A percentile compares a stretch with the other conserved stretches of the same genome.
phyloP scores from a whole-genome alignment of 495 filamentous ascomycete species.

The Neurospora sp. region DNA sequence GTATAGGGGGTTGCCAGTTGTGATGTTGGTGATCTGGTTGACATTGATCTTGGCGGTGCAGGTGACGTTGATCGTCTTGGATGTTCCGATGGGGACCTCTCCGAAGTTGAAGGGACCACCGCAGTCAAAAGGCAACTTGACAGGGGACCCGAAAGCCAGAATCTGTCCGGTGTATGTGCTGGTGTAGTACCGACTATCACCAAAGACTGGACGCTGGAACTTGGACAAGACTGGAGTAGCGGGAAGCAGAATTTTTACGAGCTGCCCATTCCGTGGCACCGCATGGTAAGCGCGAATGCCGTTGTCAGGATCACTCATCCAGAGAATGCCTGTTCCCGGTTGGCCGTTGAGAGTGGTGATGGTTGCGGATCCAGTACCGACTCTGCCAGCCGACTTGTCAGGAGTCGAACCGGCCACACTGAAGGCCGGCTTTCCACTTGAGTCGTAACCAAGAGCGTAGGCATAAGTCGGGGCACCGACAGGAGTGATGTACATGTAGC shows the following conservation, averaged over 20 bases:
- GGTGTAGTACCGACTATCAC: slow-evolving; percentile 29
- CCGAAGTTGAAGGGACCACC: slow-evolving; percentile 32
- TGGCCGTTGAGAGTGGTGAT: slow-evolving; percentile 30
- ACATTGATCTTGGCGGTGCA: slow-evolving; percentile 29
- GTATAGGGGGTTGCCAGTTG: slow-evolving; percentile 19
- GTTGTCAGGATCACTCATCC: slow-evolving; percentile 31
- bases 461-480: slow-evolving; percentile 20
- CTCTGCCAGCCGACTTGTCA: slow-evolving; percentile 21
- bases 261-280: slow-evolving; percentile 7
- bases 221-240: slow-evolving; percentile 16
- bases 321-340: slow-evolving; percentile 30
- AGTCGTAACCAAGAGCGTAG: slow-evolving; percentile 26
- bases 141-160: slow-evolving; percentile 28
- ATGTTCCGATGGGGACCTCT: slow-evolving; percentile 21
- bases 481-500: slow-evolving; percentile 11
- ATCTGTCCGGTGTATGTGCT: slow-evolving; percentile 26
- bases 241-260: slow-evolving; percentile 15
- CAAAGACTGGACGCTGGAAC: slow-evolving; percentile 31
- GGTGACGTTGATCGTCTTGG: slow-evolving; percentile 15
- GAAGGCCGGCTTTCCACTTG: slow-evolving; percentile 17
- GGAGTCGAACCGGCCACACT: slow-evolving; percentile 15
- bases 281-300: slow-evolving; percentile 30
- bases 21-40: slow-evolving; percentile 19
- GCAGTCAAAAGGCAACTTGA: slow-evolving; percentile 26
- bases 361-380: slow-evolving; percentile 29